Base-by-base conservation (phyloP, 345 rosid genomes). In the Raphanus sativus region DNA sequence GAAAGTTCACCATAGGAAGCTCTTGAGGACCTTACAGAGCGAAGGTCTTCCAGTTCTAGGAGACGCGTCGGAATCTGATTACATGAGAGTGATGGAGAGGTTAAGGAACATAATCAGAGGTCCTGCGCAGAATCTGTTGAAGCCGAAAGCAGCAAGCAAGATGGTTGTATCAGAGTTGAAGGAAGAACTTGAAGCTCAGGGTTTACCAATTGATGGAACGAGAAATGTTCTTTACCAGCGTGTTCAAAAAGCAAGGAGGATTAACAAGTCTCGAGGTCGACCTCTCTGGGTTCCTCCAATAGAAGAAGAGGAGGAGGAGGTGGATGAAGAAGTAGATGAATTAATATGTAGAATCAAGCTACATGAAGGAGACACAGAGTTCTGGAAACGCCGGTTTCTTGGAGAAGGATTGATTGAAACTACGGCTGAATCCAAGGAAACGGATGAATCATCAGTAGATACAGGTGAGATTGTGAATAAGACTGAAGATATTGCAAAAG, bases 211-310 rank as follows among this genome's bases (percentile, higher is more conserved):
- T 69, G 98, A 94, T 88, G 98, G 98, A 81, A 90, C 98, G 17
- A 92, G 97, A 83, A 94, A 89, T 87, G 89, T 94, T 75, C 96
- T 94, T 74, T 94, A 94, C 85, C 98, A 94, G 87, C 97, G 98
- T 63, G 98, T 94, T 30, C 98, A 94, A 75, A 94, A 94, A 78
- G 97, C 97, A 75, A 90, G 98, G 85, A 88, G 98, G 81, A 91
- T 94, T 69, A 94, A 94, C 84, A 97, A 94, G 36, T 94, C 98
- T 56, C 97, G 97, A 34, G 97, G 97, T 52, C 85, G 97, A 50
- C 98, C 98, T 42, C 97, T 94, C 50, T 94, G 98, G 98, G 96
- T 94, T 78, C 98, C 97, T 82, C 98, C 97, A 16, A 86, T 94
- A 24, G 93, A 90, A 80, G 98, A 92, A 84, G 92, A 90, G 36